Evolutionary conservation across 257 asterid species (phyloP), one percentile per base, ranked within the genome.

Genomic region (Thymus mandschuricus): DNA sequence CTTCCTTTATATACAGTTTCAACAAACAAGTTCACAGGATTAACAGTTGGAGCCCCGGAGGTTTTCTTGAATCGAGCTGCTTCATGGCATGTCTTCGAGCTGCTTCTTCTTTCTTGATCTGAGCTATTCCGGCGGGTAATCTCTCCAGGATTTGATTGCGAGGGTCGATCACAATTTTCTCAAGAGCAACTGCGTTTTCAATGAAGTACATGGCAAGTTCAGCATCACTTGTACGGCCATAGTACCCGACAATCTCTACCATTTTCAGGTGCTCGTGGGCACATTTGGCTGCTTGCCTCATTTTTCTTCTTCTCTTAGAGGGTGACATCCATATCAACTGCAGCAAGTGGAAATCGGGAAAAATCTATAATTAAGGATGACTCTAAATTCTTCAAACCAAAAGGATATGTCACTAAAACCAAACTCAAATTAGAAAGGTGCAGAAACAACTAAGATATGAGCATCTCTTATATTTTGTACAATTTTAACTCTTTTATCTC

Each of bases 251-350:
- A 81, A 86, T 79, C 85, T 83, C 88, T 29, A 83, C 88, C 71
- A 72, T 44, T 76, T 72, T 74, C 70, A 83, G 71, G 72, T 35
- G 45, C n/a, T 60, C 51, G 49, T 69, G 88, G 5, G 78, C 56
- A 51, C 76, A 77, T 71, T 75, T 70, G 43, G 78, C 74, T 52
- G 78, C 85, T 70, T 52, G 75, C 78, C 81, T 81, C 64, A 86
- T 54, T 68, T 81, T 83, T 44, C 83, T 78, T 60, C 83, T 69
- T 27, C 78, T 81, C 76, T 74, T 85, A 46, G 77, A 29, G n/a
- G 88, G 83, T 12, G 86, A 71, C 86, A 83, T 83, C 86, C 91
- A 83, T 77, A 81, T 75, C 67, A 86, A 64, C 91, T 86, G 85
- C 77, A 74, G 52, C 43, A 79, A 33, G 45, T 12, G 55, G 60